Base-by-base conservation (phyloP, 2,329 filamentous ascomycete species). In the Fusarium bulbicola region DNA sequence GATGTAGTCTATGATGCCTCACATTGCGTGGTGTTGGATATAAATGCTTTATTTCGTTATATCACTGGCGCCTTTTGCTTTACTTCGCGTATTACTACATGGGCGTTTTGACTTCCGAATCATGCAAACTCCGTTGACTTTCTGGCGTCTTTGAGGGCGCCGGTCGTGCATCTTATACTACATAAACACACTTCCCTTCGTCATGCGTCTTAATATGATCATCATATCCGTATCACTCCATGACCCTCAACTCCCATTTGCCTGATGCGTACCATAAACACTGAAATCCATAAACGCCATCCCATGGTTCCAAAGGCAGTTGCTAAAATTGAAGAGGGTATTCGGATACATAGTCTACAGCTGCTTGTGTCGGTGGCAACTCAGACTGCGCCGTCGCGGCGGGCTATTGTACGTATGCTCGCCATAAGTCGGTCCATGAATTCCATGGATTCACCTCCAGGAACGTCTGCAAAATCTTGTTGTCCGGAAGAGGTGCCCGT, bases 401-500 rank as follows among this genome's bases (percentile, higher is more conserved):
- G 75, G 30, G 81, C 82, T 15, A 83, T 84, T 56, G 84, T 81
- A 46, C 84, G 83, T 20, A 89, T 79, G 70, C 88, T 87, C 47
- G 79, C 76, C 82, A 89, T 85, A 82, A 89, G 86, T 68, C 84
- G 84, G 76, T 88, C 86, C 49, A 89, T 83, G 45, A 89, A 81
- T 32, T 84, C 80, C 80, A 84, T 83, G n/a, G 84, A 85, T 73
- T 85, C 85, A 54, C 79, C 75, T 16, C 81, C 82, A 14, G 85
- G 82, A 28, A 84, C 82, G 60, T 85, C 84, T 5, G 83, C 79
- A 56, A 85, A 82, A 21, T 80, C 81, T 40, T 81, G 81, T n/a
- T 70, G 70, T 30, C 60, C 49, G 13, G 52, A 30, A 21, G 53
- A 49, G 36, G 47, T 42, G 43, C 21, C 67, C 24, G 34, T 58